Percentiles rank a stretch among this genome's conserved stretches.
These are phyloP conservation scores for Yamadazyma atmosphaerica DNA, from an alignment of 1,139 yeast genomes.

Conservation along the genomic window DNA sequence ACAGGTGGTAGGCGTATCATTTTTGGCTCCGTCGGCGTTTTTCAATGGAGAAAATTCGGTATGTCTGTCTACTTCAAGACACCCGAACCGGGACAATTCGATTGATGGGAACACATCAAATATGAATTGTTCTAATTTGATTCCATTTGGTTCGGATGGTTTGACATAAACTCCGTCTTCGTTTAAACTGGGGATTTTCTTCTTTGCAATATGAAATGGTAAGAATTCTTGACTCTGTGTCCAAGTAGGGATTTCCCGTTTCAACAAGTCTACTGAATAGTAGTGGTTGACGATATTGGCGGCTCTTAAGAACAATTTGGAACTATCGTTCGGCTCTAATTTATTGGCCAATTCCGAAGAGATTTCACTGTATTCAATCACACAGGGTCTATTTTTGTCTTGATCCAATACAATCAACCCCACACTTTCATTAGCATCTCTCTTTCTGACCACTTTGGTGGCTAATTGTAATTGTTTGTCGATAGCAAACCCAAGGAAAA, in stretches of 20 bases:
- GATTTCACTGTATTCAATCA: constrained; percentile 94
- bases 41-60: constrained; percentile 94
- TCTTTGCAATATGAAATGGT: constrained; percentile 92
- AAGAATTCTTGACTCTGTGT: constrained; percentile 60
- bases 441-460: constrained; percentile 92
- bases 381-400: constrained; percentile 68
- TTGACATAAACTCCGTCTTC: constrained; percentile 48
- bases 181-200: constrained; percentile 74
- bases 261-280: constrained; percentile 75
- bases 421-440: constrained; percentile 83
- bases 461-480: constrained; percentile 68
- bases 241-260: constrained; percentile 66
- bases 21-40: constrained; percentile 79
- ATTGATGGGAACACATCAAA: constrained; percentile 93
- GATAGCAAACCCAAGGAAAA: constrained; percentile 85
- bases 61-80: constrained; percentile 83
- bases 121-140: constrained; percentile 94
- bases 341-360: constrained; percentile 69
- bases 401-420: constrained; percentile 84
- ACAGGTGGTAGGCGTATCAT: constrained; percentile 87
- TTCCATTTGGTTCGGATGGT: constrained; percentile 82
- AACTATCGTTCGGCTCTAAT: constrained; percentile 45
- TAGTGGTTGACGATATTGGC: constrained; percentile 98
- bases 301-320: constrained; percentile 75
- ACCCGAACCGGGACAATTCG: constrained; percentile 74